phyloP scores from a whole-genome alignment of 805 yeast species.

The Metschnikowia lachancei region DNA sequence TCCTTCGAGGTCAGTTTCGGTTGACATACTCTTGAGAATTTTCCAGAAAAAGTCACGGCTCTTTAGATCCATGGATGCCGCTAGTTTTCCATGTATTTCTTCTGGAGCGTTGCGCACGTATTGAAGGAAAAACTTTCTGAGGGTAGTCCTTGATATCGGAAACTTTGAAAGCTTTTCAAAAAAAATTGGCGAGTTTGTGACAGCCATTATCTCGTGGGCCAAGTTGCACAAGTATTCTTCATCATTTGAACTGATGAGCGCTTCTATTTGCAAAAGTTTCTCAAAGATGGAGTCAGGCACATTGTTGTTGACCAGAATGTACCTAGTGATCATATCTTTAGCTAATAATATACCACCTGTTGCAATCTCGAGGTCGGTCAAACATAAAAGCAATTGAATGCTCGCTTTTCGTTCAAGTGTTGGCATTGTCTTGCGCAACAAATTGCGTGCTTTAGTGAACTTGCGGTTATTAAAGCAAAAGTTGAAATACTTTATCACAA shows the following conservation, averaged over 20 bases:
- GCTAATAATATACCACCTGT: conserved; percentile 39
- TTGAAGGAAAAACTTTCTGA: not conserved
- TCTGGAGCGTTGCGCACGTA: not conserved
- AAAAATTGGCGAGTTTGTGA: conserved; percentile 2
- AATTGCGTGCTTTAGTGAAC: conserved; percentile 37
- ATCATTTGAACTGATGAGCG: conserved; percentile 26
- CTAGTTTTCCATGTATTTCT: not conserved
- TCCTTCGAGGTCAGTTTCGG: conserved; percentile 3
- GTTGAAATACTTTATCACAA: conserved; percentile 53
- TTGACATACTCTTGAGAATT: not conserved
- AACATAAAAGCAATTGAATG: conserved; percentile 33
- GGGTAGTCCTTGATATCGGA: not conserved
- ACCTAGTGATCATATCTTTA: conserved; percentile 30
- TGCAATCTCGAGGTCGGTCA: conserved; percentile 46
- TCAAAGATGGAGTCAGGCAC: conserved; percentile 38
- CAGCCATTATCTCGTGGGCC: conserved; percentile 4
- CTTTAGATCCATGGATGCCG: not conserved
- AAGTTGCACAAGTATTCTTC: conserved; percentile 17
- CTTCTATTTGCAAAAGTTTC: conserved; percentile 44
- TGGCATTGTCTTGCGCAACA: conserved; percentile 37
- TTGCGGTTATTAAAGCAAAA: conserved; percentile 31
- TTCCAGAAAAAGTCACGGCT: conserved; percentile 1
- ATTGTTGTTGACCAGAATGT: conserved; percentile 21
- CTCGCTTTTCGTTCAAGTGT: conserved; percentile 19
- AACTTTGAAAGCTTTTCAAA: conserved; percentile 2